Evolutionary conservation across 306 rosid genomes (phyloP), one percentile per base, ranked within the genome.

Genomic region (Citrullus colocynthis): DNA sequence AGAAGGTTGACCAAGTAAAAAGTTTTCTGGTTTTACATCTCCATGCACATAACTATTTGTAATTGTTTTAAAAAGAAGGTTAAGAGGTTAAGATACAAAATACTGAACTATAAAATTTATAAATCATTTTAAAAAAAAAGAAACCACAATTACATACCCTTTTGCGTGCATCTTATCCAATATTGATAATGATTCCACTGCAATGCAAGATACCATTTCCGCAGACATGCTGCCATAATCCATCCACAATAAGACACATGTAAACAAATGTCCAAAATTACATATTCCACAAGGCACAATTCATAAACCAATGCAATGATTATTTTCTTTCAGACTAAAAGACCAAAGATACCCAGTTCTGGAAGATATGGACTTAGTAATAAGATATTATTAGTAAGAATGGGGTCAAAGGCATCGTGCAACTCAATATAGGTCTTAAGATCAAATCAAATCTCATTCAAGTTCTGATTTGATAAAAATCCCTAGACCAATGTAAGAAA

Each of bases 21-120:
- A 91, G 87, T 94, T 94, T 77, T 94, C 98, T 16, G 98, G 98
- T 85, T 94, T 94, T 55, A 94, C 96, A 88, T 94, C 98, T 73
- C 98, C 98, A 70, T 94, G 98, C 65, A 94, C 97, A 84, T 94
- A 94, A 77, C 98, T 94, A 81, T 73, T 51, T 7, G 9, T 81
- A 4, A 32, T 32, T 48, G 54, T 44, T 49, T 74, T 36, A 9
- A 20, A 60, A 59, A 79, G 5, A 39, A 85, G 66, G 28, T 24
- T 24, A 24, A 24, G 62, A 52, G 71, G 71, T 39, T 24, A 34
- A 49, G 49, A 69, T 76, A 28, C 66, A 81, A 60, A 14, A 60
- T 24, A n/a, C 28, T 30, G 11, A 61, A 28, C 54, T 81, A 15
- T 1, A 57, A 57, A 17, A 15, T 54, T 32, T 41, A 16, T 15